Percentiles rank a stretch among this genome's conserved stretches.
Evolutionary conservation across 352 stramenopile genomes (phyloP).

Genomic region (Halophytophthora polymorphica): DNA sequence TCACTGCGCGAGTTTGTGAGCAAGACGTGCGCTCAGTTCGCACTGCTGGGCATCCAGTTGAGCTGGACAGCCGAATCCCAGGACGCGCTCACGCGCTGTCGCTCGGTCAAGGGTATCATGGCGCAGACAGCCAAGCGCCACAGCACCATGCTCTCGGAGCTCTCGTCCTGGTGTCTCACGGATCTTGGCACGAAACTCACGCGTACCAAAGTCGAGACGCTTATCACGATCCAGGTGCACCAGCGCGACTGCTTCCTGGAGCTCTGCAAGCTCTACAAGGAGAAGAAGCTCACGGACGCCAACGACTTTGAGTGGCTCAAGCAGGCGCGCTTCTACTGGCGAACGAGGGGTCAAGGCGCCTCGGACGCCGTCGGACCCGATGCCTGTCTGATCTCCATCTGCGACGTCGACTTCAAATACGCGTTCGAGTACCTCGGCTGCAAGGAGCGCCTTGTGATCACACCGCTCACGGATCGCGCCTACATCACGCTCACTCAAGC

Average conservation of each 20-base stretch:
- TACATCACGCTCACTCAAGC: slow-evolving; percentile 91
- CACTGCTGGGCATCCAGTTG: slow-evolving; percentile 72
- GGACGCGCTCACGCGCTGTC: slow-evolving; percentile 73
- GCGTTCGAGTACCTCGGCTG: slow-evolving; percentile 93
- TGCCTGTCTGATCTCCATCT: slow-evolving; percentile 93
- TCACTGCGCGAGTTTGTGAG: slow-evolving; percentile 67
- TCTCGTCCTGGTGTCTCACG: slow-evolving; percentile 90
- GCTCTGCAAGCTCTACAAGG: slow-evolving; percentile 67
- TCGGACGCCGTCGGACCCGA: slow-evolving; percentile 89
- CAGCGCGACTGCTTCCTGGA: slow-evolving; percentile 81
- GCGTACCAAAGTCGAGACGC: slow-evolving; percentile 91
- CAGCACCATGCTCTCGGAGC: slow-evolving; percentile 74
- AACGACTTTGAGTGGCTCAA: slow-evolving; percentile 87
- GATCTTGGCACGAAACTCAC: slow-evolving; percentile 90
- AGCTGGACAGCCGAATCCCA: slow-evolving; percentile 76
- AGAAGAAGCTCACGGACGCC: slow-evolving; percentile 71
- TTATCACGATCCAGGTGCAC: slow-evolving; percentile 93
- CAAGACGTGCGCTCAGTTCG: slow-evolving; percentile 73
- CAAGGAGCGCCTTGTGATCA: slow-evolving; percentile 88
- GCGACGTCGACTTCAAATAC: slow-evolving; percentile 90
- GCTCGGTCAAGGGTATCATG: slow-evolving; percentile 84
- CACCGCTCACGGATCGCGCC: slow-evolving; percentile 87
- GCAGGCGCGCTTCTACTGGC: slow-evolving; percentile 79
- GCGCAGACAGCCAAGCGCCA: slow-evolving; percentile 80
- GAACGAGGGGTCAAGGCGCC: slow-evolving; percentile 30